Percentiles rank a stretch among this genome's conserved stretches.
Conservation (phyloP, 2,329 filamentous ascomycete genomes). For the Verticillium alfalfae region DNA sequence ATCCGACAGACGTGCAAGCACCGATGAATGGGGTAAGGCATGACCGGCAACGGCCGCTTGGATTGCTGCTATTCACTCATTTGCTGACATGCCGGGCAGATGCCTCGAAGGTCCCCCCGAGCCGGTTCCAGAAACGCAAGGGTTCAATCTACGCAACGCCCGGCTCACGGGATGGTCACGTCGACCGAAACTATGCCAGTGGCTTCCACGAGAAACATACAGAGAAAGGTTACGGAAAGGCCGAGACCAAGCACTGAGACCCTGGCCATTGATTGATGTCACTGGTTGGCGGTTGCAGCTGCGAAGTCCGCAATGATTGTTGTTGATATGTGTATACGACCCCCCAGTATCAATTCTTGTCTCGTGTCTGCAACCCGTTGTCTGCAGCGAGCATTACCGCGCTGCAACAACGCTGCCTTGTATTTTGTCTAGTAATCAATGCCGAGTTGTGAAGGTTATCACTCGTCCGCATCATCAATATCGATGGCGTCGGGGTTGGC, state of each 20-base stretch:
- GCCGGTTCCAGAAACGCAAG: conserved; percentile 64
- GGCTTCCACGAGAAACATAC: conserved; percentile 57
- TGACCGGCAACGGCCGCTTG: neutral
- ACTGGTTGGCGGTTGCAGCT: neutral
- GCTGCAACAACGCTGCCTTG: neutral
- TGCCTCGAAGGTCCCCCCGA: conserved; percentile 61
- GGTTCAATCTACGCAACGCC: conserved; percentile 65
- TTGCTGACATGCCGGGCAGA: conserved; percentile 31
- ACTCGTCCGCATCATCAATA: conserved; percentile 67
- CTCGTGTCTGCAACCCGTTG: neutral
- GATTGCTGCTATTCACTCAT: neutral
- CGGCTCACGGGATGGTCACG: conserved; percentile 57
- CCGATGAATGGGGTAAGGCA: conserved; percentile 43
- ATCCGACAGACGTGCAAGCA: conserved; percentile 29
- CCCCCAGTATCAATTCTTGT: neutral
- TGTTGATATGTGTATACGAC: neutral
- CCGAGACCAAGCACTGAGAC: neutral
- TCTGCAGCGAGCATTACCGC: neutral
- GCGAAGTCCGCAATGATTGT: neutral
- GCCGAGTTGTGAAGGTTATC: conserved; percentile 14
- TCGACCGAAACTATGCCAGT: conserved; percentile 52
- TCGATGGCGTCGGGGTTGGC: conserved; percentile 84
- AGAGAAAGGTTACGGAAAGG: conserved; percentile 41
- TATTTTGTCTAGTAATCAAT: neutral
- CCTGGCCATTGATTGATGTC: neutral